Evolutionary conservation across 176 grass and related monocot genomes (phyloP), one percentile per base, ranked within the genome.

Genomic region (Typha latifolia): DNA sequence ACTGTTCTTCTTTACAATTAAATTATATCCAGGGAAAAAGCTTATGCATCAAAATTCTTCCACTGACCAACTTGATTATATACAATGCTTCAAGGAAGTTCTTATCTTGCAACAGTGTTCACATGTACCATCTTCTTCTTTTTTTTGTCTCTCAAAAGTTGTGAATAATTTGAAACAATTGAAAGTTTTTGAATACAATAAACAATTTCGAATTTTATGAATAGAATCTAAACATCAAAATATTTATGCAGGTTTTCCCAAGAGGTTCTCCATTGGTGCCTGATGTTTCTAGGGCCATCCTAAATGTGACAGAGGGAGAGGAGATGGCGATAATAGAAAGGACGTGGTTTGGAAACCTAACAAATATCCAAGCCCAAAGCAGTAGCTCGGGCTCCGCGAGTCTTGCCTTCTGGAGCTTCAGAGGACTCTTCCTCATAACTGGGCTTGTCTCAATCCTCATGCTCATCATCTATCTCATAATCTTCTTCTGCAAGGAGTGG

Each of bases 341-440:
- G 49, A 49, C 37, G 48, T 97, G 88, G 93, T 66, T 92, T 6
- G 81, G 81, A 15, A 62, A 88, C 3, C 79, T 69, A 1, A 59
- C 68, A 22, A 21, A 15, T 11, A 89, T 78, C 69, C 62, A 37
- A 21, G 65, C 18, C 66, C n/a, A 64, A 62, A 53, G 50, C 49
- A 73, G 64, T 16, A 62, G 2, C 62, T n/a, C 82, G 10, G 70
- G 73, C 48, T 84, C 85, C 14, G 78, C 85, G 0, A 81, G 78
- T 59, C 93, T 97, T 9, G 68, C 63, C 66, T 84, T 97, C 43
- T 23, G 20, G 32, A 97, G 88, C 73, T 97, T 97, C n/a, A 82
- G 78, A 1, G 88, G 88, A 0, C 73, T 97, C 52, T 92, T 97
- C 78, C 78, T 91, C 64, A 90, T 97, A 66, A 92, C 88, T 11